Evolutionary conservation across 2,329 filamentous ascomycete species (phyloP), one percentile per base, ranked within the genome.

Genomic region (Apiospora malaysiana): DNA sequence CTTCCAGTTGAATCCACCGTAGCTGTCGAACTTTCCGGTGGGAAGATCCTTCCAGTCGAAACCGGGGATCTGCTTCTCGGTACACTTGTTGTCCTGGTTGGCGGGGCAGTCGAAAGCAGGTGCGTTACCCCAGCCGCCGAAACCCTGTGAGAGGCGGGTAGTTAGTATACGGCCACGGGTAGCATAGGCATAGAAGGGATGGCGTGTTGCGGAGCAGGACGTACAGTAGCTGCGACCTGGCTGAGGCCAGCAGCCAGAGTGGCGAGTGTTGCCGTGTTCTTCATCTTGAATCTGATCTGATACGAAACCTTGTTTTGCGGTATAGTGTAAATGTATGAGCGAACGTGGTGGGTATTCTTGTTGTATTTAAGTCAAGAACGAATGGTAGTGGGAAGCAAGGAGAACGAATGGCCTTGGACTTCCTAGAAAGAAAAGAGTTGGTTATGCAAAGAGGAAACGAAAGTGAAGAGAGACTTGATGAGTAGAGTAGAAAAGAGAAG

Each of bases 1-100:
- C 66, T 84, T 87, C 85, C 94, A 95, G 73, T 86, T 83, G 82
- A 95, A 94, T 78, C 90, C 92, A 69, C 89, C 89, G 81, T 94
- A 97, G 76, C 80, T 83, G 74, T 81, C 82, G 82, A 97, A 90
- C 21, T 79, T 77, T 63, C 93, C 94, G 46, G 83, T 75, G 73
- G 80, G 76, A 32, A 97, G 86, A 74, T 88, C 88, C 37, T 82
- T 81, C 89, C 92, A 98, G 85, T 92, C 84, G 81, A 93, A 96
- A 68, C 94, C 94, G 49, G 68, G 45, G 18, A 63, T 12, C 43
- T 69, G 68, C 49, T 63, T 47, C 37, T 32, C 42, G 68, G 25
- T 69, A 69, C 68, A 69, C 45, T 69, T 69, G 68, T 69, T 69
- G 51, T 69, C 68, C 14, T 51, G 65, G 56, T 69, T 69, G 56